A percentile compares a stretch with the other conserved stretches of the same genome.
These are phyloP conservation scores for Dujonia santamariae DNA, from an alignment of 1,139 yeast genomes.

Conservation along the genomic window DNA sequence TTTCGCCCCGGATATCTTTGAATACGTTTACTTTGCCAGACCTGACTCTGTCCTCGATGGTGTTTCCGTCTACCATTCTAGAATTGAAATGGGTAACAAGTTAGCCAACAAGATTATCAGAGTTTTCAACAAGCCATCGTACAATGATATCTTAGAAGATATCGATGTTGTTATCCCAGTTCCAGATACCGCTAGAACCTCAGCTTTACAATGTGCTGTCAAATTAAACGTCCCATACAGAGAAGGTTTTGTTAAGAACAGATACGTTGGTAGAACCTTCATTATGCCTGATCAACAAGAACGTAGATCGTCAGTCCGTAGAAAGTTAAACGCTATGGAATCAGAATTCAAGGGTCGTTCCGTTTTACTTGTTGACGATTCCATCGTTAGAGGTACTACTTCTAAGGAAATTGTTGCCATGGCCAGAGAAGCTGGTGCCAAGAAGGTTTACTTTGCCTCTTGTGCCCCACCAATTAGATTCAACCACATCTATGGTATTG, in stretches of 20 bases:
- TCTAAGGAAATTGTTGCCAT: slow-evolving; percentile 92
- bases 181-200: slow-evolving; percentile 94
- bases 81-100: slow-evolving; percentile 92
- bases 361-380: slow-evolving; percentile 93
- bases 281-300: slow-evolving; percentile 98
- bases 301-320: slow-evolving; percentile 88
- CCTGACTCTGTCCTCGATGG: slow-evolving; percentile 97
- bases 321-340: slow-evolving; percentile 95
- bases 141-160: slow-evolving; percentile 45
- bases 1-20: slow-evolving; percentile 94
- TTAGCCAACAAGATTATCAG: slow-evolving; percentile 69
- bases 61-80: slow-evolving; percentile 86
- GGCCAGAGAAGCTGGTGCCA: slow-evolving; percentile 98
- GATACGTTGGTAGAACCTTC: slow-evolving; percentile 96
- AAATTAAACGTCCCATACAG: slow-evolving; percentile 78
- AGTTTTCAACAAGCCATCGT: slow-evolving; percentile 32
- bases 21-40: slow-evolving; percentile 96
- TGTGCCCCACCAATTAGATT: slow-evolving; percentile 96
- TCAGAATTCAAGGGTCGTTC: slow-evolving; percentile 82
- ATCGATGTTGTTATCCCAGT: slow-evolving; percentile 97
- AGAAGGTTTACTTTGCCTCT: slow-evolving; percentile 87
- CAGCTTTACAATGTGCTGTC: slow-evolving; percentile 91
- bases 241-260: slow-evolving; percentile 95
- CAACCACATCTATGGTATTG: slow-evolving; percentile 96
- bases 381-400: slow-evolving; percentile 96